These are phyloP conservation scores for Tuber calosporum DNA, from an alignment of 495 filamentous ascomycete species.

Conservation along the genomic window DNA sequence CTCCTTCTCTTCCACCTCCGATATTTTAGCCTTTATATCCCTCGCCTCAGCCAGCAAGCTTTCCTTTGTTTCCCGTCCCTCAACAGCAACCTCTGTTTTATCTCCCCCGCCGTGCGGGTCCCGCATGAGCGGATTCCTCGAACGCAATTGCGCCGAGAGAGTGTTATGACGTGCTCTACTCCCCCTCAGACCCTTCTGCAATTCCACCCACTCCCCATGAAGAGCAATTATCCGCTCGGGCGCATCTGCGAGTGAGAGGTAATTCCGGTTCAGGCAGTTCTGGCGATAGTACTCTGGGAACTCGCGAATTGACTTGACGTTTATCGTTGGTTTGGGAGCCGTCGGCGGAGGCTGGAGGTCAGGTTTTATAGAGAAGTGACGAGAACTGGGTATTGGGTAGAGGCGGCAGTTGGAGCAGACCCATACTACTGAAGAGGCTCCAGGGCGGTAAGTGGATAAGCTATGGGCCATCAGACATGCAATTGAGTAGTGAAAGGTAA, in stretches of 20 bases:
- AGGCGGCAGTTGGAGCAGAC: not conserved
- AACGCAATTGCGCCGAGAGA: slow-evolving; percentile 48
- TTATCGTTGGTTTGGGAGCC: slow-evolving; percentile 70
- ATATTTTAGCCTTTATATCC: slow-evolving; percentile 58
- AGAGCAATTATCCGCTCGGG: slow-evolving; percentile 64
- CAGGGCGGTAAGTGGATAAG: not conserved
- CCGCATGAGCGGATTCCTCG: slow-evolving; percentile 43
- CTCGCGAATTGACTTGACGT: slow-evolving; percentile 83
- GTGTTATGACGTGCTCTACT: slow-evolving; percentile 56
- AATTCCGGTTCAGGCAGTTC: slow-evolving; percentile 82
- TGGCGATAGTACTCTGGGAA: slow-evolving; percentile 68
- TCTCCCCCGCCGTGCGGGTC: slow-evolving; percentile 42
- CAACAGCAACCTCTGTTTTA: slow-evolving; percentile 24
- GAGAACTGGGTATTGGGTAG: not conserved
- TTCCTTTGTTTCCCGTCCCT: slow-evolving; percentile 44
- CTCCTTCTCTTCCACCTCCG: slow-evolving; percentile 55
- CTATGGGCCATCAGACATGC: not conserved
- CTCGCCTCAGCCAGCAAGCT: slow-evolving; percentile 60
- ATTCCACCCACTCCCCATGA: slow-evolving; percentile 57
- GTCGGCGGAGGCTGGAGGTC: slow-evolving; percentile 49
- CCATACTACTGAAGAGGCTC: not conserved
- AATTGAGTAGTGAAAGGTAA: not conserved
- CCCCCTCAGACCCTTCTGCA: slow-evolving; percentile 51
- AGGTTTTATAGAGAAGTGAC: not conserved
- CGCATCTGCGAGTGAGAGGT: slow-evolving; percentile 57